These are phyloP conservation scores for Erysimum pusillum DNA, from an alignment of 441 rosid genomes.

Conservation along the genomic window DNA sequence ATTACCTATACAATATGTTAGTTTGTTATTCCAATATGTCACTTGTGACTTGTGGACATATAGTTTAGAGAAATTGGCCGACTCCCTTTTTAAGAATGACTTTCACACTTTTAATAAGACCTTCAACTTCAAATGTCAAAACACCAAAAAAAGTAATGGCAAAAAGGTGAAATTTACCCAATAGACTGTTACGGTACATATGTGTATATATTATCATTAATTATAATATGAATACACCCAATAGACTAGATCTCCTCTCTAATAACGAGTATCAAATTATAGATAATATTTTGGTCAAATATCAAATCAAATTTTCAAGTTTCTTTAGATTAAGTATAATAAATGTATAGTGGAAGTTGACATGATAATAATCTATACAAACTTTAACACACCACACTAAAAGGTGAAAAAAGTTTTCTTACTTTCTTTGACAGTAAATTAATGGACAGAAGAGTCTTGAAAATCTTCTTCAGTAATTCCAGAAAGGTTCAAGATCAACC, in stretches of 20 bases:
- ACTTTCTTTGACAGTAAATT: conserved; percentile 42
- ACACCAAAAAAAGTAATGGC: neutral
- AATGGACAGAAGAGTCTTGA: conserved; percentile 25
- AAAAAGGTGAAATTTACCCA: conserved; percentile 9
- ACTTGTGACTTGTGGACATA: no score
- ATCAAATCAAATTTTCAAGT: conserved; percentile 8
- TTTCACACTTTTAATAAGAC: neutral
- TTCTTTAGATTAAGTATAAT: conserved; percentile 27
- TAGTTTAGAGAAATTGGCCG: no score
- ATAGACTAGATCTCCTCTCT: conserved; percentile 27
- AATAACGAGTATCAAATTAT: conserved; percentile 4
- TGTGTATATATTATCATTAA: neutral
- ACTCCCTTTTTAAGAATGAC: neutral
- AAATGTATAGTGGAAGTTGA: conserved; percentile 22
- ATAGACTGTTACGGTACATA: neutral
- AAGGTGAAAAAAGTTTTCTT: conserved; percentile 36
- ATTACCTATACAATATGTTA: neutral
- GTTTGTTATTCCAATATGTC: no score
- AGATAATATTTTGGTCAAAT: neutral
- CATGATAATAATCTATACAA: conserved; percentile 42
- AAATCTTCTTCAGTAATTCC: conserved; percentile 63
- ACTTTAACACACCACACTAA: conserved; percentile 39
- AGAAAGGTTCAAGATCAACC: conserved; percentile 66
- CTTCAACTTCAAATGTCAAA: conserved; percentile 13
- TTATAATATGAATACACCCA: conserved; percentile 22